Evolutionary conservation across 108 stramenopile genomes (phyloP).

Genomic region (Discostella stelligeroides): DNA sequence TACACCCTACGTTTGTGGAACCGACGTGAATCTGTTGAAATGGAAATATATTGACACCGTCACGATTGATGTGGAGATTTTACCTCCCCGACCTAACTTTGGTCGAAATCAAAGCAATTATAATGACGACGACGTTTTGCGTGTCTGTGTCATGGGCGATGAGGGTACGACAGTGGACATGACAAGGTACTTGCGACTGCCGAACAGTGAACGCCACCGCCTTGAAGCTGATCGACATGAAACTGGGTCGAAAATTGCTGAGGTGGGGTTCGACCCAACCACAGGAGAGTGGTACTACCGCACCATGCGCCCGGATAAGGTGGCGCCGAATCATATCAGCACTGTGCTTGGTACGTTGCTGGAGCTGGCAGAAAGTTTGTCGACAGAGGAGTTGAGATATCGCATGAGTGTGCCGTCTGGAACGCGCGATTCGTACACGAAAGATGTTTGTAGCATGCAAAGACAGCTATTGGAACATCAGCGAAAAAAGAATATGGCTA

Average conservation of each 20-base stretch:
- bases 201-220: slow-evolving; percentile 72
- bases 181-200: slow-evolving; percentile 78
- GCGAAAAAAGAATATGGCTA: slow-evolving; percentile 56
- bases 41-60: slow-evolving; percentile 98
- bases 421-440: slow-evolving; percentile 79
- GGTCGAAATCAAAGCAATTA: slow-evolving; percentile 42
- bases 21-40: slow-evolving; percentile 88
- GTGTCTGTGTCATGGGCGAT: slow-evolving; percentile 76
- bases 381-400: slow-evolving; percentile 85
- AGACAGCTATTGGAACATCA: slow-evolving; percentile 80
- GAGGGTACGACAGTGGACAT: slow-evolving; percentile 82
- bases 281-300: slow-evolving; percentile 93
- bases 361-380: slow-evolving; percentile 84
- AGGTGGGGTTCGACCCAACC: slow-evolving; percentile 88
- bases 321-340: slow-evolving; percentile 82
- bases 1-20: slow-evolving; percentile 87
- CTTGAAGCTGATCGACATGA: slow-evolving; percentile 84
- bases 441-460: slow-evolving; percentile 76
- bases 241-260: slow-evolving; percentile 72
- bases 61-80: slow-evolving; percentile 91
- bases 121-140: slow-evolving; percentile 59
- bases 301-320: slow-evolving; percentile 88
- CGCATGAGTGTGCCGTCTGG: slow-evolving; percentile 83
- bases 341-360: slow-evolving; percentile 86
- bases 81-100: slow-evolving; percentile 51